Percentiles rank a stretch among this genome's conserved stretches.
Evolutionary conservation across 1,284 basidiomycete species (phyloP).

Genomic region (Anthracocystis walkeri): DNA sequence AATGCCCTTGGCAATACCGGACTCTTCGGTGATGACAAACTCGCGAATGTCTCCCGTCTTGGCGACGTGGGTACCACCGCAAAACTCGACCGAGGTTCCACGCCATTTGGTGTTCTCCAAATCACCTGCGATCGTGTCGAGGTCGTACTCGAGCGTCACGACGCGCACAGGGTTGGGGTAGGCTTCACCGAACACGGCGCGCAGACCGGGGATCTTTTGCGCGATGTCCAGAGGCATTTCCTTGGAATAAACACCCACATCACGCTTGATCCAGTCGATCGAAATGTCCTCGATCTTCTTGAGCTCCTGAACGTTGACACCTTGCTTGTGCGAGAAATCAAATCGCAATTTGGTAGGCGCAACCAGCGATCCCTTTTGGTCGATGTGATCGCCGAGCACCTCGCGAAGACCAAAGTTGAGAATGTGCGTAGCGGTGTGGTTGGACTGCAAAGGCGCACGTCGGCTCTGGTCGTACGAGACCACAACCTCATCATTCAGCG

Average conservation of each 20-base stretch:
- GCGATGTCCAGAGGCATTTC: constrained; percentile 86
- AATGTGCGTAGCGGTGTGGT: constrained; percentile 98
- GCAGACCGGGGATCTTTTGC: constrained; percentile 87
- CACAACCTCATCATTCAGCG: constrained; percentile 78
- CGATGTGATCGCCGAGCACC: constrained; percentile 93
- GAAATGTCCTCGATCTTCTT: constrained; percentile 85
- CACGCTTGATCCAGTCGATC: constrained; percentile 88
- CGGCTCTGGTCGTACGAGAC: constrained; percentile 82
- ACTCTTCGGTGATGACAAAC: constrained; percentile 93
- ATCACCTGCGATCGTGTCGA: constrained; percentile 86
- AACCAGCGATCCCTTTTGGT: constrained; percentile 97
- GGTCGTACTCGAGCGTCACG: constrained; percentile 86
- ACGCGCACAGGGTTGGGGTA: constrained; percentile 98
- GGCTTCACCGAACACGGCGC: constrained; percentile 96
- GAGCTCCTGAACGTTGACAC: constrained; percentile 81
- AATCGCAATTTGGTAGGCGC: constrained; percentile 95
- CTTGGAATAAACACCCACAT: constrained; percentile 88
- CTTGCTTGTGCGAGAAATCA: constrained; percentile 96
- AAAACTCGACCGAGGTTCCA: constrained; percentile 92
- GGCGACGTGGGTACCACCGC: constrained; percentile 95
- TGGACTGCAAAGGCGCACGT: constrained; percentile 93
- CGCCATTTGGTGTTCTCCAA: constrained; percentile 91
- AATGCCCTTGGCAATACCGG: constrained; percentile 97
- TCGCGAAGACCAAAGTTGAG: constrained; percentile 94
- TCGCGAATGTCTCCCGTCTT: constrained; percentile 96